Conservation (phyloP, 345 rosid genomes). For the Gossypium mustelinum region DNA sequence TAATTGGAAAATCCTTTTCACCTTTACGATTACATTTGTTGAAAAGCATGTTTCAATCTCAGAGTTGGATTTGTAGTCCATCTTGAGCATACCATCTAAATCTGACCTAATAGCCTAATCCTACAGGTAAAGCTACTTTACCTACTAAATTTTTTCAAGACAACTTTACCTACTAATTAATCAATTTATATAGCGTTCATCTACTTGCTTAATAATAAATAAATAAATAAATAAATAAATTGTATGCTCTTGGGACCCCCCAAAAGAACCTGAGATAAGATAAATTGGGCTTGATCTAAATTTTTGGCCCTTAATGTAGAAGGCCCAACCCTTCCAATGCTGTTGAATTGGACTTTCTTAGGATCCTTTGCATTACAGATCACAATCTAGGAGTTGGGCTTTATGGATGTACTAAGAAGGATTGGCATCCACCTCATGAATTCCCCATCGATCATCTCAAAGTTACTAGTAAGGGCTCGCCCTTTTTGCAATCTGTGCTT, state of each 20-base stretch:
- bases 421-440: no score
- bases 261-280: background rate
- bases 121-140: background rate
- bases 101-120: background rate
- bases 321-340: background rate
- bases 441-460: no score
- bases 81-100: background rate
- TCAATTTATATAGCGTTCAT: conserved; percentile 7
- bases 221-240: background rate
- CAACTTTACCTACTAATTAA: conserved; percentile 17
- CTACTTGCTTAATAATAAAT: background rate
- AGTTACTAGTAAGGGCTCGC: no score
- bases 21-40: background rate
- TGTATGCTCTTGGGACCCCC: background rate
- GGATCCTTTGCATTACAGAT: background rate
- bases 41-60: background rate
- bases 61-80: conserved; percentile 8
- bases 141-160: conserved; percentile 4
- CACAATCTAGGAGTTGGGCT: background rate
- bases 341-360: background rate
- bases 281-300: background rate
- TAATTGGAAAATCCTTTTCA: background rate
- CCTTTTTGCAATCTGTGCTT: no score
- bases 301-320: background rate
- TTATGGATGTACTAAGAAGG: background rate